Evolutionary conservation across 495 filamentous ascomycete species (phyloP).

Genomic region (Trichoderma parareesei): DNA sequence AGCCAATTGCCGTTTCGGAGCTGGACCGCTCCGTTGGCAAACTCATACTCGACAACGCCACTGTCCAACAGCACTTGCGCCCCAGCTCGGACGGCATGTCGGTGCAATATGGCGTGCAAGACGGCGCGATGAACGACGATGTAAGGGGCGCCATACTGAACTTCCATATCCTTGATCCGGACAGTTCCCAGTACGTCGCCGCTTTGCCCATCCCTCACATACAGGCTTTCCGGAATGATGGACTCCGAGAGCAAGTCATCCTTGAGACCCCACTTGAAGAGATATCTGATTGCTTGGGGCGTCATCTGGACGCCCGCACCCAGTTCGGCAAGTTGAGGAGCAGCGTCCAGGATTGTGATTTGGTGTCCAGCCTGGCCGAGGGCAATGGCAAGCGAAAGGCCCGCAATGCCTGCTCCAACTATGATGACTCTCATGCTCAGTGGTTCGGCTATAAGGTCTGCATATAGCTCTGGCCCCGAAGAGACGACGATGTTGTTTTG

Average conservation of each 20-base stretch:
- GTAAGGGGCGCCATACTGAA: not conserved
- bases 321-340: not conserved
- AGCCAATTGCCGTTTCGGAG: not conserved
- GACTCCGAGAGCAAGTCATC: not conserved
- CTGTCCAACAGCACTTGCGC: not conserved
- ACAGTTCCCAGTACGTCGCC: not conserved
- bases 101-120: not conserved
- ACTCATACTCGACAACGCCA: not conserved
- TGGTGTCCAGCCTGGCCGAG: slow-evolving; percentile 1
- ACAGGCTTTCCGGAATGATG: not conserved
- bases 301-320: slow-evolving; percentile 5
- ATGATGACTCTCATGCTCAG: not conserved
- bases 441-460: not conserved
- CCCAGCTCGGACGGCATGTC: not conserved
- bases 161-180: not conserved
- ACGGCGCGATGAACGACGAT: slow-evolving; percentile 5
- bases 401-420: not conserved
- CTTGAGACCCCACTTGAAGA: not conserved
- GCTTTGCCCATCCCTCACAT: not conserved
- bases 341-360: not conserved
- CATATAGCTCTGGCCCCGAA: not conserved
- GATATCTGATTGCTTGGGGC: not conserved
- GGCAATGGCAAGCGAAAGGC: slow-evolving; percentile 8
- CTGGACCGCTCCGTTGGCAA: not conserved
- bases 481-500: not conserved